Base-by-base conservation (phyloP, 805 yeast species). In the Pichia nakasei region DNA sequence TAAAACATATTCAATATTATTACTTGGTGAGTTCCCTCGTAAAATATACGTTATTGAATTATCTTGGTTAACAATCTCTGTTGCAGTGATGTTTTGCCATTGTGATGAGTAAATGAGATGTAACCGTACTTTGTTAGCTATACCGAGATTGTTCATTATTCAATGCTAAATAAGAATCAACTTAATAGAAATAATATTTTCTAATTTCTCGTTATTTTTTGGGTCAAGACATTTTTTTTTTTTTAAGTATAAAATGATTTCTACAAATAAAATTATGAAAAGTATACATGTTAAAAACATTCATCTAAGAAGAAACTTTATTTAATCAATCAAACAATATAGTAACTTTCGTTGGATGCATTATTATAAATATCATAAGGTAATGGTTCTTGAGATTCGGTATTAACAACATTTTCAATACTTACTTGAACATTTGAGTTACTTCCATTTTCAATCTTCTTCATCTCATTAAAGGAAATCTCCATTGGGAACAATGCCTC, bases 401-500 rank as follows among this genome's bases (percentile, higher is more conserved):
- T 74, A 48, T 85, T 78, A 47, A 75, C 80, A 35, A 73, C 35
- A 32, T 17, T 13, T 17, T 18, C 35, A 32, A 32, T 32, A 9
- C 7, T 9, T 17, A 32, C 35, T 32, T 32, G 35, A 17, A 18
- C 7, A 17, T 18, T 13, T 17, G 7, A 11, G 9, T 32, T 32
- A n/a, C 19, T 18, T 17, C 9, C 19, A 17, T 49, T 39, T 33
- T 55, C 56, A 15, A 58, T 41, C 20, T 48, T 35, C 15, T 52
- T 50, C 33, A 70, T 66, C 37, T 70, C 59, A 35, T 69, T 69
- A 66, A 88, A 85, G 40, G 70, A 64, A 34, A 88, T 75, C 55
- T 79, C 79, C 70, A 91, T 78, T 48, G 98, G 98, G 84, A 88
- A 91, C 55, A 91, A 69, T 12, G 78, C 73, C 49, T 88, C 95